phyloP scores from a whole-genome alignment of 768 basidiomycete species.

The Amanita inopinata region DNA sequence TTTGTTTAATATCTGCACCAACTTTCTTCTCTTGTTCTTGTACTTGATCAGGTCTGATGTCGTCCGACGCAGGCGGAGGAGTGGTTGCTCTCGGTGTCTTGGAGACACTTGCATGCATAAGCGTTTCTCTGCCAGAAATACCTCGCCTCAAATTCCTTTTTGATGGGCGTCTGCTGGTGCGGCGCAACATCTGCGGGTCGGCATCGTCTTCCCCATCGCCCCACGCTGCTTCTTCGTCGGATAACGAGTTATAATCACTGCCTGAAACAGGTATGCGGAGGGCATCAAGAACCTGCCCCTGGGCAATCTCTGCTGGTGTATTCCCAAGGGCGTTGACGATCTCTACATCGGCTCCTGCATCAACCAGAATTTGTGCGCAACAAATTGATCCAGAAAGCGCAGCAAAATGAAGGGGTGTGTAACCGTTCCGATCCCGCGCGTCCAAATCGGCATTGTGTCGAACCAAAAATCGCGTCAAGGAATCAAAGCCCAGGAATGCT shows the following conservation, averaged over 20 bases:
- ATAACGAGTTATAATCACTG: conserved; percentile 18
- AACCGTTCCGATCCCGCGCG: conserved; percentile 81
- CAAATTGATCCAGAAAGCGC: conserved; percentile 52
- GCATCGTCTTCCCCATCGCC: conserved; percentile 66
- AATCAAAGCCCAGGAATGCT: conserved; percentile 64
- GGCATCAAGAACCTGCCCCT: conserved; percentile 35
- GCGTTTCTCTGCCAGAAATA: conserved; percentile 20
- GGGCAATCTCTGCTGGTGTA: conserved; percentile 51
- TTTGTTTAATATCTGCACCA: conserved; percentile 33
- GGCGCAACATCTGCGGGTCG: conserved; percentile 28
- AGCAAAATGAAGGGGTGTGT: conserved; percentile 84
- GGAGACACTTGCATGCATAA: conserved; percentile 10
- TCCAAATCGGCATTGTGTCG: conserved; percentile 70
- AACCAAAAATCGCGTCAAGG: conserved; percentile 65
- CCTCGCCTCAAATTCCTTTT: conserved; percentile 24
- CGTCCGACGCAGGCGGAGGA: conserved; percentile 17
- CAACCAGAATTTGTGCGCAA: conserved; percentile 60
- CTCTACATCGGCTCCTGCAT: conserved; percentile 71
- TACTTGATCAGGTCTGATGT: conserved; percentile 10
- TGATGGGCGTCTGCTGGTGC: conserved; percentile 22
- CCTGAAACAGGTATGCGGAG: conserved; percentile 18
- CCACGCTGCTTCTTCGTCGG: conserved; percentile 50
- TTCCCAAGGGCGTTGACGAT: conserved; percentile 66
- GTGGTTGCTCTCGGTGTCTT: conserved; percentile 23
- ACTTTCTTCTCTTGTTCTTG: conserved; percentile 18